These are phyloP conservation scores for Candida nitratophila DNA, from an alignment of 805 yeast genomes.

Conservation along the genomic window DNA sequence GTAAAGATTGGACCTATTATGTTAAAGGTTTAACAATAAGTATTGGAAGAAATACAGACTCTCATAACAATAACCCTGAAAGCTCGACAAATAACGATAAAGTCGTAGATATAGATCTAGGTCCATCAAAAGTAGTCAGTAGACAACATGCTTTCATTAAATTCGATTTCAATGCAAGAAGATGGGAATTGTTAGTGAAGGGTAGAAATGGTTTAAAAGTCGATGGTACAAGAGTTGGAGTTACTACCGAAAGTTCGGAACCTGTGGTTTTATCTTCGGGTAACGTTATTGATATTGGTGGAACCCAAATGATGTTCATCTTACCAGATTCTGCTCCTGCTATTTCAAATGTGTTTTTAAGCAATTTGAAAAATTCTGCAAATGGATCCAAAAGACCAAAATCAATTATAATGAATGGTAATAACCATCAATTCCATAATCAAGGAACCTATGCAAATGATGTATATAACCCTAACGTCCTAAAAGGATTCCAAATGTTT, in stretches of 20 bases:
- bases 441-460: constrained; percentile 10
- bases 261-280: constrained; percentile 69
- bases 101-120: constrained; percentile 75
- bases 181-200: constrained; percentile 77
- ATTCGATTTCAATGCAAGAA: constrained; percentile 64
- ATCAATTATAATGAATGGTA: constrained; percentile 1
- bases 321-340: constrained; percentile 83
- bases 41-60: constrained; percentile 81
- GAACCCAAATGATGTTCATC: constrained; percentile 98
- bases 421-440: constrained; percentile 1
- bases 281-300: constrained; percentile 90
- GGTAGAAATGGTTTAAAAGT: constrained; percentile 95
- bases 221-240: constrained; percentile 53
- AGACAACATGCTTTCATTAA: constrained; percentile 82
- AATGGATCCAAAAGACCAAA: not conserved
- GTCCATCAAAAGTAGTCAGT: constrained; percentile 96
- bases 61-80: constrained; percentile 9
- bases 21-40: constrained; percentile 70
- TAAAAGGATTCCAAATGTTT: constrained; percentile 50
- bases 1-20: constrained; percentile 88
- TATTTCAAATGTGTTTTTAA: constrained; percentile 44
- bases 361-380: constrained; percentile 21
- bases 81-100: not conserved
- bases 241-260: constrained; percentile 28
- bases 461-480: constrained; percentile 13